Evolutionary conservation across 106 monocot genomes (phyloP), one percentile per base, ranked within the genome.

Genomic region (Allium sativum): DNA sequence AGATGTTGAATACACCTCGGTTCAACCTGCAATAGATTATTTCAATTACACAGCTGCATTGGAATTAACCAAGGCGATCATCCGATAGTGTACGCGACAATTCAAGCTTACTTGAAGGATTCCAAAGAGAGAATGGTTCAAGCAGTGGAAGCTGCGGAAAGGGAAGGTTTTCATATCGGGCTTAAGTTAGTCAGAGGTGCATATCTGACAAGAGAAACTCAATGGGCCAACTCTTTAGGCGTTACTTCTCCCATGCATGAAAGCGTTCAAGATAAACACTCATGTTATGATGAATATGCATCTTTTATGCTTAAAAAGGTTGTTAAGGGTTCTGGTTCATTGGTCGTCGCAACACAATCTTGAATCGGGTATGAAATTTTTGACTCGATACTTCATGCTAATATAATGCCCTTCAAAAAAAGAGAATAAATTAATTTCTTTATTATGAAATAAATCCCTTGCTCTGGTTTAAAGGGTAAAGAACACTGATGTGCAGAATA

Each of bases 11-110:
- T 98, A 98, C 84, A 65, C 98, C 0, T 76, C 98, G 0, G 88
- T n/a, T 19, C 98, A 98, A 48, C 98, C 98, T 0, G 88, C 92
- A n/a, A 88, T 98, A 45, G 98, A 98, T 56, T 80, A 98, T 82
- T 68, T 98, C 54, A 81, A 78, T 0, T 98, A 74, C 48, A 52
- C 74, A 0, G 98, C 78, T 1, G 82, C 82, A 9, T 21, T 82
- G 3, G 17, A 70, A 15, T 82, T 72, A 92, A 98, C 56, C 4
- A 45, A 18, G 71, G 47, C 0, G 60, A 56, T 0, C 19, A 12
- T 7, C 82, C 92, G 17, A 18, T 92, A 15, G 92, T 98, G 14
- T 88, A 76, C 45, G 82, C 80, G 14, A 98, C 98, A 14, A 57
- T 98, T 12, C 98, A 92, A 68, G 73, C 85, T 0, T 98, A 98